phyloP scores from a whole-genome alignment of 2,329 filamentous ascomycete species.

The Aureobasidium sp. region DNA sequence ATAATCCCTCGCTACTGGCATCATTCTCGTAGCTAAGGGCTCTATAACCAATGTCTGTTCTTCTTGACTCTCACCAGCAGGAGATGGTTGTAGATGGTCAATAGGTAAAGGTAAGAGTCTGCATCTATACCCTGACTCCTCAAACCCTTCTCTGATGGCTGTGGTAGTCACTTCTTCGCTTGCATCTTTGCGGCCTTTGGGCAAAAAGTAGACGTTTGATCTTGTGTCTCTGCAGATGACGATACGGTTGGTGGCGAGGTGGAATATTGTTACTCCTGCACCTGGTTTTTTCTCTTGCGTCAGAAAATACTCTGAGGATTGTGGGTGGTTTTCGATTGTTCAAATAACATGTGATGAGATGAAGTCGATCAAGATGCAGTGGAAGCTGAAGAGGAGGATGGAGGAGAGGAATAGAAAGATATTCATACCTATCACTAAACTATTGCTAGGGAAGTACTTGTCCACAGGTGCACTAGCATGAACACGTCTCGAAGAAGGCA shows the following conservation, averaged over 20 bases:
- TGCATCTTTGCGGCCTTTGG: slow-evolving; percentile 43
- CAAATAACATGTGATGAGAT: neutral
- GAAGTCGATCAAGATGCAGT: slow-evolving; percentile 8
- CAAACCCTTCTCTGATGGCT: slow-evolving; percentile 44
- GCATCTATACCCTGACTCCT: slow-evolving; percentile 46
- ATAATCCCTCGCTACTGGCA: slow-evolving; percentile 29
- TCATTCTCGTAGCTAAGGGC: slow-evolving; percentile 41
- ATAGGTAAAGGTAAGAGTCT: slow-evolving; percentile 41
- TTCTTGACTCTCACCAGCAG: slow-evolving; percentile 21
- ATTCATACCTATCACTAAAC: slow-evolving; percentile 4
- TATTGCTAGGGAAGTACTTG: slow-evolving; percentile 3
- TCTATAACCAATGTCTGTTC: slow-evolving; percentile 32
- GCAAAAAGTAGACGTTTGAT: slow-evolving; percentile 41
- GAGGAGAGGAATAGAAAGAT: neutral
- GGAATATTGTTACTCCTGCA: slow-evolving; percentile 45
- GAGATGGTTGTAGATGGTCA: slow-evolving; percentile 37
- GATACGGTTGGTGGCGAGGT: slow-evolving; percentile 39
- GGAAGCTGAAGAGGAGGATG: neutral
- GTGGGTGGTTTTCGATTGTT: neutral
- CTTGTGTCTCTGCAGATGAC: slow-evolving; percentile 41
- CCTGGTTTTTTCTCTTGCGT: slow-evolving; percentile 22
- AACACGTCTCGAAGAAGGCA: neutral
- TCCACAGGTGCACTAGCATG: neutral
- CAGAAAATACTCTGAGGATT: neutral
- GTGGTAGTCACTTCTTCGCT: slow-evolving; percentile 38